Conservation (phyloP, 2,329 filamentous ascomycete genomes). For the Sporothrix luriei region DNA sequence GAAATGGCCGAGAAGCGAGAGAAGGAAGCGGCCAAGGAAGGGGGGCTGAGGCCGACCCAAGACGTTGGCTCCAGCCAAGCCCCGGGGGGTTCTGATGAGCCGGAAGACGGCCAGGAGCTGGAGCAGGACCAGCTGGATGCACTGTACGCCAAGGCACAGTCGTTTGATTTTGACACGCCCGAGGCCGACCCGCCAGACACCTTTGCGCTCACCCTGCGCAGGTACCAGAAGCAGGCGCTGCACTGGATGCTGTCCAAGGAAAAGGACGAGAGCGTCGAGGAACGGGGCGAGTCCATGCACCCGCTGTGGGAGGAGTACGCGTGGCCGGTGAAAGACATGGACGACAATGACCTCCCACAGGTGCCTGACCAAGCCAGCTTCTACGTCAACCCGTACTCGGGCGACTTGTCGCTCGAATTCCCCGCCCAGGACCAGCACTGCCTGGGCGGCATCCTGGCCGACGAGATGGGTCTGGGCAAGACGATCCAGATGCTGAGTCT, state of each 20-base stretch:
- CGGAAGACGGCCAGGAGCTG: conserved; percentile 84
- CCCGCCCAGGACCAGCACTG: conserved; percentile 94
- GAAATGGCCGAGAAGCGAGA: conserved; percentile 80
- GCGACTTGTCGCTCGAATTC: conserved; percentile 88
- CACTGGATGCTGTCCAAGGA: conserved; percentile 98
- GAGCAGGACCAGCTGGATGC: conserved; percentile 95
- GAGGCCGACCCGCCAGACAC: conserved; percentile 79
- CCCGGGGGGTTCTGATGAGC: conserved; percentile 56
- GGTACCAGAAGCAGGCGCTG: conserved; percentile 93
- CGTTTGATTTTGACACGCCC: conserved; percentile 91
- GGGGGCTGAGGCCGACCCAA: background rate
- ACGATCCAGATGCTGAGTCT: conserved; percentile 98
- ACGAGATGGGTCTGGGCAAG: conserved; percentile 97
- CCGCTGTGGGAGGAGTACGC: conserved; percentile 94
- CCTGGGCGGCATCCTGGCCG: conserved; percentile 86
- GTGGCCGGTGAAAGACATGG: conserved; percentile 85
- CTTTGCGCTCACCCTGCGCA: conserved; percentile 80
- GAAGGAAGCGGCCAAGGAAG: conserved; percentile 52
- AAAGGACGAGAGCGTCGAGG: conserved; percentile 66
- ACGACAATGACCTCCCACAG: conserved; percentile 72
- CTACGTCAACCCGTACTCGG: conserved; percentile 96
- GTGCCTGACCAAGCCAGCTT: conserved; percentile 72
- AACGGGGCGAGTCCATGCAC: conserved; percentile 77
- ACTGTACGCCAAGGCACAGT: conserved; percentile 93
- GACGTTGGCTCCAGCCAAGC: conserved; percentile 15